Evolutionary conservation across 208 protist genomes (phyloP).

Genomic region (Trichomonas vaginalis): DNA sequence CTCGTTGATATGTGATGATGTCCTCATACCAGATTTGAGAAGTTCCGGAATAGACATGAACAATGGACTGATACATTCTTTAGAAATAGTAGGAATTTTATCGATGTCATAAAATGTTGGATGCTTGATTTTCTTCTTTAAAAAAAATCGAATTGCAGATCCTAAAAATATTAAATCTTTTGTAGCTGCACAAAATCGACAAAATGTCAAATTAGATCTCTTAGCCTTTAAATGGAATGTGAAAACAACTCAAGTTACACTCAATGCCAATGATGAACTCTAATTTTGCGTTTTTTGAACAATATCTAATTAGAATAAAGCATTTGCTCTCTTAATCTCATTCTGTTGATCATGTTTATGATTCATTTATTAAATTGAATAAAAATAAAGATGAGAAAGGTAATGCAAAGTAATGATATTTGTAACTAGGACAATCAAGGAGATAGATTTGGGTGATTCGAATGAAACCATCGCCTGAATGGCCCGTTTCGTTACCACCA

Average conservation of each 20-base stretch:
- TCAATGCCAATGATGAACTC: not conserved
- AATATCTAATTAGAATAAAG: too few species aligned
- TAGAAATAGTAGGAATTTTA: not conserved
- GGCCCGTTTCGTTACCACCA: too few species aligned
- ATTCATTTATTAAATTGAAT: too few species aligned
- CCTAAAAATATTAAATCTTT: not conserved
- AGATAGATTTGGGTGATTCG: too few species aligned
- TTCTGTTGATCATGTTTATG: too few species aligned
- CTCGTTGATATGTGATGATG: not conserved
- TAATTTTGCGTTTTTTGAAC: too few species aligned
- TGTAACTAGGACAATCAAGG: too few species aligned
- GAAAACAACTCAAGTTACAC: not conserved
- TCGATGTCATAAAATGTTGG: not conserved
- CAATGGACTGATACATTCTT: not conserved
- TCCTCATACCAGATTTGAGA: not conserved
- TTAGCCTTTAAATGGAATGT: not conserved
- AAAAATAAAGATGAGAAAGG: too few species aligned
- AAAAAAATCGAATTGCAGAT: not conserved
- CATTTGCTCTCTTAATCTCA: too few species aligned
- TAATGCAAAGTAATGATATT: too few species aligned
- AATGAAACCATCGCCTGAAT: too few species aligned
- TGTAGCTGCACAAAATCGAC: not conserved
- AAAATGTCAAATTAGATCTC: not conserved
- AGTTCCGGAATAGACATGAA: not conserved
- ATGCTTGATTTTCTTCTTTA: not conserved